Conservation (phyloP, 2,329 filamentous ascomycete genomes). For the Microdochium paspali region DNA sequence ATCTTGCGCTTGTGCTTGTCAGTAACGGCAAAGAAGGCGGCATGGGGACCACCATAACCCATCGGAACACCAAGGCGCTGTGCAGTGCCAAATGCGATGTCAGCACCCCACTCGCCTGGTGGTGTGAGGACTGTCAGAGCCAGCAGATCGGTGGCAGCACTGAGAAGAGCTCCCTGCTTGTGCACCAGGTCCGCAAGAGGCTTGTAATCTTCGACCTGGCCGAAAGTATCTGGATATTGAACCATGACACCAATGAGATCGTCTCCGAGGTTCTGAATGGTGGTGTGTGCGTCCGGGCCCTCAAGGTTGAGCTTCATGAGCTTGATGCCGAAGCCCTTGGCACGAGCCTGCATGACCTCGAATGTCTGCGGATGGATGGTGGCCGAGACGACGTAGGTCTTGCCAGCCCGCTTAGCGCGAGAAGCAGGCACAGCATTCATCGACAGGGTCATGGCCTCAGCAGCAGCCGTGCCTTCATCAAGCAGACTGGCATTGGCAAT, state of each 20-base stretch:
- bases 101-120: slow-evolving; percentile 88
- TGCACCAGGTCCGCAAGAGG: slow-evolving; percentile 69
- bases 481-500: slow-evolving; percentile 87
- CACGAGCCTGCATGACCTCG: slow-evolving; percentile 73
- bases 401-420: slow-evolving; percentile 64
- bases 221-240: slow-evolving; percentile 90
- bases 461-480: slow-evolving; percentile 85
- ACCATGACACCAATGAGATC: slow-evolving; percentile 82
- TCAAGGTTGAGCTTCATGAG: slow-evolving; percentile 66
- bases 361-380: slow-evolving; percentile 79
- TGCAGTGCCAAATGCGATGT: slow-evolving; percentile 88
- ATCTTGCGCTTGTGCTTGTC: slow-evolving; percentile 94
- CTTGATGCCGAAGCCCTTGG: slow-evolving; percentile 83
- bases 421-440: slow-evolving; percentile 64
- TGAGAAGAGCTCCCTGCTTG: slow-evolving; percentile 67
- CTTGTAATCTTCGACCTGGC: slow-evolving; percentile 68
- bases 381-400: slow-evolving; percentile 77
- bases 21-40: slow-evolving; percentile 86
- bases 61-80: slow-evolving; percentile 89
- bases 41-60: slow-evolving; percentile 89
- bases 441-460: slow-evolving; percentile 92
- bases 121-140: slow-evolving; percentile 81
- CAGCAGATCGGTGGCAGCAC: slow-evolving; percentile 81
- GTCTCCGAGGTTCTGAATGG: slow-evolving; percentile 65
- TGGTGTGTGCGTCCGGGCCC: slow-evolving; percentile 46